Conservation (phyloP, 257 asterid species). For the Orobanche coerulescens region DNA sequence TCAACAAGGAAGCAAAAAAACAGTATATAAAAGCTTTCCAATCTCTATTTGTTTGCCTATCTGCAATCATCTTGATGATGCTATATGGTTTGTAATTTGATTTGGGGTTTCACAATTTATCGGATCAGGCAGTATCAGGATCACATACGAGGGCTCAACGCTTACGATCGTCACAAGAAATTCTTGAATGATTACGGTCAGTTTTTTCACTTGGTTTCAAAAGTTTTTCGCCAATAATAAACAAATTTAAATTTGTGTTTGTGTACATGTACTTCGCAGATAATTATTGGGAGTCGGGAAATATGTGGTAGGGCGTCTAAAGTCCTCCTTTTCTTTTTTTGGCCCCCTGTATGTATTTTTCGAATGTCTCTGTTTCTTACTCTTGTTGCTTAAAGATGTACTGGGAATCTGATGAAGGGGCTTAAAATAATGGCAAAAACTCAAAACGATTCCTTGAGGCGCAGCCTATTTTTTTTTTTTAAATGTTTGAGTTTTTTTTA, state of each 20-base stretch:
- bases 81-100: neutral
- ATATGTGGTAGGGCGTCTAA: neutral
- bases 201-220: conserved; percentile 13
- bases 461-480: no score
- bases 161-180: conserved; percentile 92
- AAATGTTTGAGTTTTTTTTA: no score
- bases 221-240: conserved; percentile 1
- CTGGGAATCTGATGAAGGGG: conserved; percentile 12
- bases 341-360: conserved; percentile 36
- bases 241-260: neutral
- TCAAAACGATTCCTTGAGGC: no score
- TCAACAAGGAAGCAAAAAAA: conserved; percentile 77
- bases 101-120: conserved; percentile 6
- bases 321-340: conserved; percentile 15
- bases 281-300: neutral
- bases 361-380: neutral
- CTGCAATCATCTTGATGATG: neutral
- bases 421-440: no score
- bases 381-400: neutral
- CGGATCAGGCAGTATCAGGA: conserved; percentile 80
- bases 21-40: conserved; percentile 32
- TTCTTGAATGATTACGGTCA: conserved; percentile 76
- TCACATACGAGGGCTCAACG: conserved; percentile 87
- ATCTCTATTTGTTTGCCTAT: neutral
- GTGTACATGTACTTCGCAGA: neutral